These are phyloP conservation scores for Phytophthora meadii DNA, from an alignment of 352 stramenopile species.

Conservation along the genomic window DNA sequence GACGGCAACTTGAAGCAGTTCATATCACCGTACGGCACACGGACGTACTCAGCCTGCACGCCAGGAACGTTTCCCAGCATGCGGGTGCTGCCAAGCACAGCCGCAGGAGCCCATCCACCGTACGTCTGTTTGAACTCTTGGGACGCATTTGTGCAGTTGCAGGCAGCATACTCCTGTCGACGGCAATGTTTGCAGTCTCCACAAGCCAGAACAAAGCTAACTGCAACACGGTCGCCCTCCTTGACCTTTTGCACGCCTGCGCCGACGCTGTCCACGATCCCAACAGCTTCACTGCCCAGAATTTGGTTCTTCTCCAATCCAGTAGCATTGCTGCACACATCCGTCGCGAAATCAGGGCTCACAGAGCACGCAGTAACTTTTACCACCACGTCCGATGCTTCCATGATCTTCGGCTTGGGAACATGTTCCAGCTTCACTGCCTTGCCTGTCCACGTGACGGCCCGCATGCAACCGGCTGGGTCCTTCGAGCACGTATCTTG, in stretches of 20 bases:
- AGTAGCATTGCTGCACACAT: constrained; percentile 45
- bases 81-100: constrained; percentile 62
- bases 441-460: constrained; percentile 67
- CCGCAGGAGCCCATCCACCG: constrained; percentile 66
- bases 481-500: constrained; percentile 42
- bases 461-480: constrained; percentile 61
- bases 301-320: constrained; percentile 68
- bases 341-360: constrained; percentile 57
- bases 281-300: constrained; percentile 75
- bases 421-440: constrained; percentile 60
- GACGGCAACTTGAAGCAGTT: constrained; percentile 76
- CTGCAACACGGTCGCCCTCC: constrained; percentile 72
- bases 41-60: constrained; percentile 77
- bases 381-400: constrained; percentile 61
- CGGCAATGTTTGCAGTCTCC: constrained; percentile 74
- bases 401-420: constrained; percentile 62
- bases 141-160: constrained; percentile 79
- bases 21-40: constrained; percentile 73
- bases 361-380: constrained; percentile 72
- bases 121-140: constrained; percentile 72
- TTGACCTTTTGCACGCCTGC: constrained; percentile 59
- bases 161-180: constrained; percentile 64
- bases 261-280: constrained; percentile 61
- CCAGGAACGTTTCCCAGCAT: constrained; percentile 69
- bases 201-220: constrained; percentile 76